phyloP scores from a whole-genome alignment of 257 asterid species.

The Solanum appendiculatum region DNA sequence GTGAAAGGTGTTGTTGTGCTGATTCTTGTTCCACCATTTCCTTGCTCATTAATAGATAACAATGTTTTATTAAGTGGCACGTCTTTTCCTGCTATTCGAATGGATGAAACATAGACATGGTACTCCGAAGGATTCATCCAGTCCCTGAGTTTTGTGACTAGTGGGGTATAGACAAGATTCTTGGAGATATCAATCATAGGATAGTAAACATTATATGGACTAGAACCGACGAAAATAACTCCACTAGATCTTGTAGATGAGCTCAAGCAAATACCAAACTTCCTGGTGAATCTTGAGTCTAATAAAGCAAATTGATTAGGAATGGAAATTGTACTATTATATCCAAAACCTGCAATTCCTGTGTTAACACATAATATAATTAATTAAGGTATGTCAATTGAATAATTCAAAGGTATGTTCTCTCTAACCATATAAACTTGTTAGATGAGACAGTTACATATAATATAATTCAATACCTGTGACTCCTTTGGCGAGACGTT shows the following conservation, averaged over 20 bases:
- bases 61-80: not conserved
- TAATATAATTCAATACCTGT: not conserved
- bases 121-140: not conserved
- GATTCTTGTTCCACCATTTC: conserved; percentile 9
- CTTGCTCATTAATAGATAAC: not conserved
- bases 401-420: not conserved
- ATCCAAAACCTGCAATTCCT: conserved; percentile 10
- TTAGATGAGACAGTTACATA: not conserved
- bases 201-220: not conserved
- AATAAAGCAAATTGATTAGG: conserved; percentile 1
- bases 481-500: conserved; percentile 13
- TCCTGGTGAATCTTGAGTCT: conserved; percentile 3
- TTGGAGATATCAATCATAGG: not conserved
- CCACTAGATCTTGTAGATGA: not conserved
- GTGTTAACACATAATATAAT: not conserved
- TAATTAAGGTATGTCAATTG: not conserved
- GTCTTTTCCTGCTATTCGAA: not conserved
- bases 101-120: conserved; percentile 9
- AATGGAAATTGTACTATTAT: not conserved
- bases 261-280: not conserved
- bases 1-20: conserved; percentile 10
- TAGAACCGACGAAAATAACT: not conserved
- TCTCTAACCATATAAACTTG: not conserved
- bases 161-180: not conserved
- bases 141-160: not conserved